These are phyloP conservation scores for Microdochium trichocladiopsis DNA, from an alignment of 2,329 filamentous ascomycete species.

Conservation along the genomic window DNA sequence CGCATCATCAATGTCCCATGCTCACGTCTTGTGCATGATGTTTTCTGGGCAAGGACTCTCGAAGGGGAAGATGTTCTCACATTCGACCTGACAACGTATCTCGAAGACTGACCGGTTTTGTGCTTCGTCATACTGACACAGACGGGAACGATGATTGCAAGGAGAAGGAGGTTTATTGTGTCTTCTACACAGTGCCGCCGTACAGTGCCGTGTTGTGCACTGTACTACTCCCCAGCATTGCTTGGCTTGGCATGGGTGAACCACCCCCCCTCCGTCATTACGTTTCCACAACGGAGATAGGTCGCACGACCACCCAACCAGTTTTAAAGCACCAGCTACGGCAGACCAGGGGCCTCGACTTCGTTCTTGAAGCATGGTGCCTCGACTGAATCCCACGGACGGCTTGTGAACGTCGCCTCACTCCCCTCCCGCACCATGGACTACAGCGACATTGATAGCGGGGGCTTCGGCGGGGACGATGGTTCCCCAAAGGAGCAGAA, in stretches of 20 bases:
- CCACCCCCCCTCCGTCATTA: neutral
- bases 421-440: slow-evolving; percentile 46
- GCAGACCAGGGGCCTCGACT: neutral
- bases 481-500: slow-evolving; percentile 22
- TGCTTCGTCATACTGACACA: no score
- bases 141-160: no score
- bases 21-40: neutral
- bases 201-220: neutral
- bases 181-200: no score
- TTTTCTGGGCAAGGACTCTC: no score
- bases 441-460: slow-evolving; percentile 42
- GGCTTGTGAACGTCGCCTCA: neutral
- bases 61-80: no score
- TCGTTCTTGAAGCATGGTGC: neutral
- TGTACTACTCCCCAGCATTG: neutral
- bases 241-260: neutral
- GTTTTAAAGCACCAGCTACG: neutral
- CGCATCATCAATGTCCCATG: no score
- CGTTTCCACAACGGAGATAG: neutral
- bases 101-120: no score
- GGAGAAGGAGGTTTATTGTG: no score
- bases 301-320: neutral
- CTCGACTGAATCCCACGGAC: neutral
- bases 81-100: no score
- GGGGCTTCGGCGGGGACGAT: slow-evolving; percentile 29